Percentiles rank a stretch among this genome's conserved stretches.
Conservation (phyloP, 1,284 basidiomycete species). For the Ceratobasidium theobromae region DNA sequence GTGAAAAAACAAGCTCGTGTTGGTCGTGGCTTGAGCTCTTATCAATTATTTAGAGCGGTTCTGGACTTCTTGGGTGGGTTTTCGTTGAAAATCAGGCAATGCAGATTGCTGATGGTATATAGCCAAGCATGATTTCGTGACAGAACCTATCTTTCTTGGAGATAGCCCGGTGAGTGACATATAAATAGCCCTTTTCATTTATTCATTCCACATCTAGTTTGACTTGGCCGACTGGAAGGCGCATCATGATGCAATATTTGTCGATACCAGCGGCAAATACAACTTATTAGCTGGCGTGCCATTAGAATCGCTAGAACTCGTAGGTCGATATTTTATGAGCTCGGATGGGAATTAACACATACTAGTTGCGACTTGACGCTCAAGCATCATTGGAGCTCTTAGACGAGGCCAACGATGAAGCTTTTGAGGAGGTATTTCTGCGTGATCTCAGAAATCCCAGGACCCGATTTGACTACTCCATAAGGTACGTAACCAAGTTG, state of each 20-base stretch:
- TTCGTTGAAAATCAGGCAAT: not conserved
- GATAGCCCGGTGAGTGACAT: slow-evolving; percentile 50
- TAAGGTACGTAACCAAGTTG: slow-evolving; percentile 51
- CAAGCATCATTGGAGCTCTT: slow-evolving; percentile 65
- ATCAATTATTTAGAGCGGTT: slow-evolving; percentile 81
- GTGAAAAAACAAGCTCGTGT: slow-evolving; percentile 41
- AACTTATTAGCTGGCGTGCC: slow-evolving; percentile 84
- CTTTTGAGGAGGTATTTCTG: slow-evolving; percentile 76
- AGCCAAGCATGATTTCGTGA: slow-evolving; percentile 74
- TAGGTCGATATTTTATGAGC: slow-evolving; percentile 34
- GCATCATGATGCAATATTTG: slow-evolving; percentile 53
- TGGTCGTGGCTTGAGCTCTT: slow-evolving; percentile 76
- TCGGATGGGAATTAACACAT: not conserved
- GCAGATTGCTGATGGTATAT: not conserved
- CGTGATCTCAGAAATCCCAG: slow-evolving; percentile 63
- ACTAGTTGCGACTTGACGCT: slow-evolving; percentile 75
- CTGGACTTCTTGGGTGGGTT: slow-evolving; percentile 73
- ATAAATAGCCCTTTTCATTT: no score
- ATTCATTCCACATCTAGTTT: no score
- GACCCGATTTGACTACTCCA: slow-evolving; percentile 64
- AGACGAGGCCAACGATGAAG: slow-evolving; percentile 53
- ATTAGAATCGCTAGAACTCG: slow-evolving; percentile 48
- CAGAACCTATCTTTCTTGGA: slow-evolving; percentile 60
- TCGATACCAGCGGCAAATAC: slow-evolving; percentile 76
- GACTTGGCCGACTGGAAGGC: slow-evolving; percentile 58